These are phyloP conservation scores for Elsinoe batatas DNA, from an alignment of 2,329 filamentous ascomycete species.

Conservation along the genomic window DNA sequence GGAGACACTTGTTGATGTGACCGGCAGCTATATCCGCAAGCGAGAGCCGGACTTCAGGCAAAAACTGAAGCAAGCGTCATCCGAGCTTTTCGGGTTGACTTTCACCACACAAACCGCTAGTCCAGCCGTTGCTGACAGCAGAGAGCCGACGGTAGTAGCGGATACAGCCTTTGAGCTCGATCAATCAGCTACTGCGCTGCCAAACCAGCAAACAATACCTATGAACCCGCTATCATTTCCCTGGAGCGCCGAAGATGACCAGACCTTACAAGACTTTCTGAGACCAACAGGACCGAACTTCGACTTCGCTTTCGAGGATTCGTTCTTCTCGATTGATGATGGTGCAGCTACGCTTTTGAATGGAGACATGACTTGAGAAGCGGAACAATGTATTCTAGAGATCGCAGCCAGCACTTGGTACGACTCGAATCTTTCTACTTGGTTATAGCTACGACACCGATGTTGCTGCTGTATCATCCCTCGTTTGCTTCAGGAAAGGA, in stretches of 20 bases:
- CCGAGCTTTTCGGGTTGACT: constrained; percentile 22
- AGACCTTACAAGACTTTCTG: constrained; percentile 22
- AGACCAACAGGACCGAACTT: constrained; percentile 20
- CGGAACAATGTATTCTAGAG: no score
- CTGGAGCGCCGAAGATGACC: constrained; percentile 22
- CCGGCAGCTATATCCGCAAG: constrained; percentile 18
- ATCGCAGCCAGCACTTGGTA: background rate
- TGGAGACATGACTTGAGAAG: background rate
- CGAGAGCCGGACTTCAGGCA: constrained; percentile 18
- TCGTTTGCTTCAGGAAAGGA: constrained; percentile 43
- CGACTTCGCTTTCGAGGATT: constrained; percentile 19
- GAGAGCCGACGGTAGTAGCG: background rate
- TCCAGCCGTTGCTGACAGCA: background rate
- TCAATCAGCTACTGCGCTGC: constrained; percentile 16
- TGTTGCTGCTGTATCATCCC: constrained; percentile 36
- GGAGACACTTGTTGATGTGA: constrained; percentile 19
- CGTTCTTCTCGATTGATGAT: constrained; percentile 23
- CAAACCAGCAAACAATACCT: background rate
- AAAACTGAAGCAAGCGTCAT: constrained; percentile 21
- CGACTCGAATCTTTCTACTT: background rate
- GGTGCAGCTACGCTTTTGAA: constrained; percentile 13
- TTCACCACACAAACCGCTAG: constrained; percentile 1
- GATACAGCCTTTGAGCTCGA: background rate
- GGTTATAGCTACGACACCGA: background rate
- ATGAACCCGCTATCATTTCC: constrained; percentile 21